These are phyloP conservation scores for Edaphochlamys debaryana DNA, from an alignment of 139 green algal species.

Conservation along the genomic window DNA sequence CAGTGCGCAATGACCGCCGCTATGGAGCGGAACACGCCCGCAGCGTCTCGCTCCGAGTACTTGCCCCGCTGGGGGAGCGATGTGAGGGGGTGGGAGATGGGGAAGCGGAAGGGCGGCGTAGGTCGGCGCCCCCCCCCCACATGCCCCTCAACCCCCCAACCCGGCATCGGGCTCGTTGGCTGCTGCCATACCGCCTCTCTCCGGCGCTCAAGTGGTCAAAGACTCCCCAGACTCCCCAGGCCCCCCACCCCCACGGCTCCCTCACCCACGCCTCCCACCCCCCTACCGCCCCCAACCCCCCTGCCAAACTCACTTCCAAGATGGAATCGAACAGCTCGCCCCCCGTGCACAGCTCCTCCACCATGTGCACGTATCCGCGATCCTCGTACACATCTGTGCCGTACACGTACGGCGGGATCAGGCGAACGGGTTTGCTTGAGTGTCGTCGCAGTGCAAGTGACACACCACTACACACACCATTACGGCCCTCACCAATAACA, in stretches of 20 bases:
- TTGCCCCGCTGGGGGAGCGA: constrained; percentile 52
- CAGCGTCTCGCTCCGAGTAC: constrained; percentile 69
- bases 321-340: constrained; percentile 98
- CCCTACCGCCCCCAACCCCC: no score
- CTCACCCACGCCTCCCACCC: no score
- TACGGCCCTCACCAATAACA: neutral
- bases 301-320: constrained; percentile 58
- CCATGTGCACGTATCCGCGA: constrained; percentile 6
- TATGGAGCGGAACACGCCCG: constrained; percentile 59
- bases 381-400: constrained; percentile 11
- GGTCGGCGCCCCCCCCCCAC: no score
- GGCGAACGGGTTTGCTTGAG: no score
- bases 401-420: neutral
- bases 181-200: no score
- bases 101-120: neutral
- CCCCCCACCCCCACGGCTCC: no score
- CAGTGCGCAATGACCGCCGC: constrained; percentile 89
- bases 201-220: no score
- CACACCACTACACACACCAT: neutral
- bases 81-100: neutral
- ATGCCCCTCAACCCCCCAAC: no score
- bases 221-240: no score
- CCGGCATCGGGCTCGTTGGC: no score
- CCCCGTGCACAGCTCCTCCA: constrained; percentile 61
- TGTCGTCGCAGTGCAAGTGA: neutral